Percentiles rank a stretch among this genome's conserved stretches.
These are phyloP conservation scores for Pichia sp. DNA, from an alignment of 1,139 yeast species.

Conservation along the genomic window DNA sequence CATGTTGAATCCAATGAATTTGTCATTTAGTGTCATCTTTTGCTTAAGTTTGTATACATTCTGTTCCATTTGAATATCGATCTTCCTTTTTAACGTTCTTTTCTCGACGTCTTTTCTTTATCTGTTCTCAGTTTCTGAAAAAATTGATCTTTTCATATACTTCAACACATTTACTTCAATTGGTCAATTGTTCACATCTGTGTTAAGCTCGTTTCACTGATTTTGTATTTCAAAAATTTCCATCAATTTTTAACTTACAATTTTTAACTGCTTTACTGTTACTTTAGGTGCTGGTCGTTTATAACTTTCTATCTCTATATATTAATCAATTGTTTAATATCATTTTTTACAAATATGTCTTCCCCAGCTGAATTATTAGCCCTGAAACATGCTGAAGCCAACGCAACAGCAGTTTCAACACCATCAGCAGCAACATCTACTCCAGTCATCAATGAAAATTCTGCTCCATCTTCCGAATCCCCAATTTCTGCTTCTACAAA, in stretches of 20 bases:
- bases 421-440: not conserved
- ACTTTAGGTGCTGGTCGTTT: conserved; percentile 11
- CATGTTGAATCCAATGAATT: not conserved
- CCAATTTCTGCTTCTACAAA: conserved; percentile 12
- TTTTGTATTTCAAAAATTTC: not conserved
- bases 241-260: not conserved
- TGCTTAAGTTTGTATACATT: not conserved
- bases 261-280: conserved; percentile 1
- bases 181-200: not conserved
- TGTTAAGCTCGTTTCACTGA: not conserved
- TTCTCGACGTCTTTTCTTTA: not conserved
- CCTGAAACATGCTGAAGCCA: conserved; percentile 27
- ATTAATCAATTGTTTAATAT: not conserved
- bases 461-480: conserved; percentile 7
- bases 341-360: conserved; percentile 34
- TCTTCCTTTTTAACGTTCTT: not conserved
- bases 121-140: not conserved
- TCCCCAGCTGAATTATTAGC: conserved; percentile 58
- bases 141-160: not conserved
- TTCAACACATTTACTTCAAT: not conserved
- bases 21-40: not conserved
- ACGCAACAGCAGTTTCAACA: conserved; percentile 14
- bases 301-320: not conserved
- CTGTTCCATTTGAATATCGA: fast-evolving
- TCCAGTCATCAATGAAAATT: not conserved